A percentile compares a stretch with the other conserved stretches of the same genome.
These are phyloP conservation scores for Eustoma russellianum DNA, from an alignment of 257 asterid species.

Conservation along the genomic window DNA sequence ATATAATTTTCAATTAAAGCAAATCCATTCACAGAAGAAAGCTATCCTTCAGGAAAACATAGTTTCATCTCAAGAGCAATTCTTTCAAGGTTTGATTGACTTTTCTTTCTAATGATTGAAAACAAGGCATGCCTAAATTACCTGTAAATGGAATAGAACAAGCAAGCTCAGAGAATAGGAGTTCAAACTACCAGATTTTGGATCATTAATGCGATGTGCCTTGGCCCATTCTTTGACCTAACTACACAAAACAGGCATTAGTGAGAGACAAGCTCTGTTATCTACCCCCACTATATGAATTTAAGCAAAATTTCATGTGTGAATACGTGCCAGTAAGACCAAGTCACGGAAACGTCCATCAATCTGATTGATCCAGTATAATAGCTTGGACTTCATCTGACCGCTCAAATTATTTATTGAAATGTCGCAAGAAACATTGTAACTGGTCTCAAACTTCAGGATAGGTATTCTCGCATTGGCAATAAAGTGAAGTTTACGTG, in stretches of 20 bases:
- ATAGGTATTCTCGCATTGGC: slow-evolving; percentile 78
- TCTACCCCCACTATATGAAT: background rate
- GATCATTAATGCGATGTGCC: slow-evolving; percentile 63
- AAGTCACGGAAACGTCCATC: slow-evolving; percentile 83
- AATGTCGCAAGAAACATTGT: slow-evolving; percentile 74
- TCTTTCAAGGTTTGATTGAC: background rate
- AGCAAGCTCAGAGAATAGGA: slow-evolving; percentile 84
- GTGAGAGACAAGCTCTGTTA: background rate
- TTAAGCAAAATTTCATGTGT: slow-evolving; percentile 7
- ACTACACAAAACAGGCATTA: slow-evolving; percentile 14
- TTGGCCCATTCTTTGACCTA: slow-evolving; percentile 99
- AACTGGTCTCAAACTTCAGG: slow-evolving; percentile 53
- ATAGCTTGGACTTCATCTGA: slow-evolving; percentile 85
- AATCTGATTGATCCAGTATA: slow-evolving; percentile 76
- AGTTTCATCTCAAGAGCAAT: background rate
- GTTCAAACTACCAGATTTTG: slow-evolving; percentile 72
- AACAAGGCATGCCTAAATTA: slow-evolving; percentile 12
- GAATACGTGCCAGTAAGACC: slow-evolving; percentile 70
- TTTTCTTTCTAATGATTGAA: background rate
- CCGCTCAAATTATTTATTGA: slow-evolving; percentile 80
- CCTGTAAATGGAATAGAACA: slow-evolving; percentile 92
- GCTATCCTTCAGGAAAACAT: too few species aligned
- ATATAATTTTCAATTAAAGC: too few species aligned
- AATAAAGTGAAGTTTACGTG: slow-evolving; percentile 45
- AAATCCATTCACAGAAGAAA: background rate